Conservation (phyloP, 148 eudicot genomes). For the Beta vulgaris region DNA sequence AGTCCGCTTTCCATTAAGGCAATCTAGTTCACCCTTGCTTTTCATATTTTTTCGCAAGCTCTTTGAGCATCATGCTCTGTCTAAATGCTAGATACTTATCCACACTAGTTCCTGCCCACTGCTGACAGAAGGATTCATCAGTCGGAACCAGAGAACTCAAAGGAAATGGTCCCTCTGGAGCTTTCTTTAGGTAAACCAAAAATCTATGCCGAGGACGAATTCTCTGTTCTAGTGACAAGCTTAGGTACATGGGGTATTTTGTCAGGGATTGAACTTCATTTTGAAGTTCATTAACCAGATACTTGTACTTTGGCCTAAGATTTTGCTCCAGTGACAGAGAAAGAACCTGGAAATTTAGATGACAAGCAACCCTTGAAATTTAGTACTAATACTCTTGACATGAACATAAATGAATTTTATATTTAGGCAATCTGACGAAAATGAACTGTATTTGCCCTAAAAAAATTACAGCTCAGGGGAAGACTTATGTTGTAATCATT, state of each 20-base stretch:
- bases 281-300: conserved; percentile 78
- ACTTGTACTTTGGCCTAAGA: conserved; percentile 85
- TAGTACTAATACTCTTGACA: neutral
- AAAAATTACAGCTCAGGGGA: neutral
- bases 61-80: conserved; percentile 67
- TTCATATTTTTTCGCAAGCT: conserved; percentile 74
- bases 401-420: neutral
- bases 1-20: neutral
- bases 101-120: conserved; percentile 84
- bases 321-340: conserved; percentile 89
- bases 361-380: neutral
- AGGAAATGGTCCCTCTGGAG: conserved; percentile 93
- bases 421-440: neutral
- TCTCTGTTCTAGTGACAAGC: conserved; percentile 94
- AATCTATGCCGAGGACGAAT: conserved; percentile 93
- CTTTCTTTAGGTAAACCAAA: conserved; percentile 76
- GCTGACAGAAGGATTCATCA: conserved; percentile 85
- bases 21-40: conserved; percentile 32
- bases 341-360: conserved; percentile 58
- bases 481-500: neutral
- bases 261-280: conserved; percentile 81
- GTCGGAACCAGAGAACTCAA: conserved; percentile 82
- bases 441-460: neutral
- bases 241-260: conserved; percentile 89
- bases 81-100: conserved; percentile 87